phyloP scores from a whole-genome alignment of 352 stramenopile species.

The Pythium monospermum region DNA sequence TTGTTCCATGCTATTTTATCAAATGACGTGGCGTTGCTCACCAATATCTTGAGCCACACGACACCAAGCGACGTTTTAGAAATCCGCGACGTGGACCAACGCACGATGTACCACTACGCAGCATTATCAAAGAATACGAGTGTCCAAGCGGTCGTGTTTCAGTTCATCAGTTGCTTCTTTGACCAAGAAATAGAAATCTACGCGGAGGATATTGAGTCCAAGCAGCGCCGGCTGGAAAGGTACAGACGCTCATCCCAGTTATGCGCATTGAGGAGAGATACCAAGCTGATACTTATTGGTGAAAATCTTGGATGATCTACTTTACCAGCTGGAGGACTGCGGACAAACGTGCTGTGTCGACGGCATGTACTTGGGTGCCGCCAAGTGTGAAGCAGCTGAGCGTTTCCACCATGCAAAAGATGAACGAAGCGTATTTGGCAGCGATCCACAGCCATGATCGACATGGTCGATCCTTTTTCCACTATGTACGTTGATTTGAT shows the following conservation, averaged over 20 bases:
- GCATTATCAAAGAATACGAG: background rate
- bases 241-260: too few species aligned
- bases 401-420: slow-evolving; percentile 12
- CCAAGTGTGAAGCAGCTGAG: slow-evolving; percentile 43
- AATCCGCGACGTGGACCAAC: slow-evolving; percentile 6
- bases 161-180: slow-evolving; percentile 12
- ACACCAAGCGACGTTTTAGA: slow-evolving; percentile 1
- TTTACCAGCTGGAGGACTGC: too few species aligned
- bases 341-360: too few species aligned
- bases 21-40: slow-evolving; percentile 8
- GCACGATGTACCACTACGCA: slow-evolving; percentile 21
- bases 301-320: too few species aligned
- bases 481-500: slow-evolving; percentile 42
- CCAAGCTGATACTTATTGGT: too few species aligned
- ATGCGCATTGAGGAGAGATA: too few species aligned
- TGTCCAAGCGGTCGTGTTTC: slow-evolving; percentile 13
- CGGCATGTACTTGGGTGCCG: too few species aligned
- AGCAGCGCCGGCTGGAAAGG: slow-evolving; percentile 10
- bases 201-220: slow-evolving; percentile 3
- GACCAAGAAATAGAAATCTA: background rate
- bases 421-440: slow-evolving; percentile 26
- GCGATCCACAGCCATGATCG: slow-evolving; percentile 32
- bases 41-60: slow-evolving; percentile 7
- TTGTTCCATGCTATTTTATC: slow-evolving; percentile 16
- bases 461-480: slow-evolving; percentile 39